Conservation (phyloP, 768 basidiomycete species). For the Termitomyces sp. region DNA sequence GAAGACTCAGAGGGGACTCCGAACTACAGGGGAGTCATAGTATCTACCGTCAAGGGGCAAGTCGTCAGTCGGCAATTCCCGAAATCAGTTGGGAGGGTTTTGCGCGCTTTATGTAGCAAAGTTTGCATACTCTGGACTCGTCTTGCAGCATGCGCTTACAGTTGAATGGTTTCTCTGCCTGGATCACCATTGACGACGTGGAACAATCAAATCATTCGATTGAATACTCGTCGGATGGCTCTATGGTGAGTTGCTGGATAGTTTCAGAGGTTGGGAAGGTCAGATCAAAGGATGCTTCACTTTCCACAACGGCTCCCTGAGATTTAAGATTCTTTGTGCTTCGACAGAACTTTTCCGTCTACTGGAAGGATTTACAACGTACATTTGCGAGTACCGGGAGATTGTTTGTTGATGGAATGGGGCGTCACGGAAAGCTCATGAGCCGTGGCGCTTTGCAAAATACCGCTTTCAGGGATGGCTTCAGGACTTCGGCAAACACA, state of each 20-base stretch:
- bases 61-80: too few species aligned
- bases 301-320: not conserved
- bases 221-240: conserved; percentile 10
- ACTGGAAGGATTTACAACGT: conserved; percentile 7
- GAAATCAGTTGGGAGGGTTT: too few species aligned
- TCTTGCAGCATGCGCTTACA: not conserved
- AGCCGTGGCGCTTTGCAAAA: not conserved
- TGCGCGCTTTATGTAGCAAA: too few species aligned
- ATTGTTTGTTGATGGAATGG: conserved; percentile 11
- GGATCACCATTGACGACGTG: conserved; percentile 12
- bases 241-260: conserved; percentile 18
- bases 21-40: too few species aligned
- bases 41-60: too few species aligned
- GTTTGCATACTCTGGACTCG: too few species aligned
- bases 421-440: not conserved
- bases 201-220: conserved; percentile 11
- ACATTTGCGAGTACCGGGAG: not conserved
- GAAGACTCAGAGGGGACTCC: too few species aligned
- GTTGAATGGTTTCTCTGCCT: conserved; percentile 7
- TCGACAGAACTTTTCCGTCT: conserved; percentile 13
- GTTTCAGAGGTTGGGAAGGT: conserved; percentile 21
- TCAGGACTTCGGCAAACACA: conserved; percentile 5
- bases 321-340: not conserved
- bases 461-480: not conserved
- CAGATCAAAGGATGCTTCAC: not conserved